A percentile compares a stretch with the other conserved stretches of the same genome.
phyloP scores from a whole-genome alignment of 306 rosid genomes.

The Clitoria ternatea region DNA sequence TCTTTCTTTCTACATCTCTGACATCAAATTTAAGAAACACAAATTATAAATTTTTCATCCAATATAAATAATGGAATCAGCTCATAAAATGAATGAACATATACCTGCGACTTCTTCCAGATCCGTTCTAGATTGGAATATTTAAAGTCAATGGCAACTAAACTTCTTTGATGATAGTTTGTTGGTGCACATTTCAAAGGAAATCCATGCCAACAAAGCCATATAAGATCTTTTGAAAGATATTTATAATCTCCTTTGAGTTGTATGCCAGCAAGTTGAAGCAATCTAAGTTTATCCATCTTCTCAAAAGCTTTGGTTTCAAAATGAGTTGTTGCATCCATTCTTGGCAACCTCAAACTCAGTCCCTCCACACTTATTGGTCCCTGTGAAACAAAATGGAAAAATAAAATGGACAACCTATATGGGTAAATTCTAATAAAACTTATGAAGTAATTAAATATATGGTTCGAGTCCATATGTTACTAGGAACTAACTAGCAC shows the following conservation, averaged over 20 bases:
- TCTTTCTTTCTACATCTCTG: too few relatives aligned
- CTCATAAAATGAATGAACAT: not conserved
- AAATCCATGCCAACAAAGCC: not conserved
- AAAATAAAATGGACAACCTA: not conserved
- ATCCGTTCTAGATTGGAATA: not conserved
- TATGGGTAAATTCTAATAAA: not conserved
- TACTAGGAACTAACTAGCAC: not conserved
- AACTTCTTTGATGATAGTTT: not conserved
- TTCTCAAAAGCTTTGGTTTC: not conserved
- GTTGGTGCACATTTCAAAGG: not conserved
- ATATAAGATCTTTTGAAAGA: not conserved
- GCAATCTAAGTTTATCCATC: slow-evolving; percentile 2
- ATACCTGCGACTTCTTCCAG: slow-evolving; percentile 3
- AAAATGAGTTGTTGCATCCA: not conserved
- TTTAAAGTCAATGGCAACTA: not conserved
- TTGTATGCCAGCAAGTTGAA: not conserved
- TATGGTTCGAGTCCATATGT: too few relatives aligned
- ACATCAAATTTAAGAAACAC: not conserved
- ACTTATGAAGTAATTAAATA: not conserved
- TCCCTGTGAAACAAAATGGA: not conserved
- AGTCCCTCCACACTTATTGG: not conserved
- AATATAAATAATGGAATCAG: not conserved
- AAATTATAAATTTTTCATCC: not conserved
- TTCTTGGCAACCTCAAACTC: not conserved
- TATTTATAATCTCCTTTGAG: not conserved